Base-by-base conservation (phyloP, 1,139 yeast species). In the Lodderomyces theae region DNA sequence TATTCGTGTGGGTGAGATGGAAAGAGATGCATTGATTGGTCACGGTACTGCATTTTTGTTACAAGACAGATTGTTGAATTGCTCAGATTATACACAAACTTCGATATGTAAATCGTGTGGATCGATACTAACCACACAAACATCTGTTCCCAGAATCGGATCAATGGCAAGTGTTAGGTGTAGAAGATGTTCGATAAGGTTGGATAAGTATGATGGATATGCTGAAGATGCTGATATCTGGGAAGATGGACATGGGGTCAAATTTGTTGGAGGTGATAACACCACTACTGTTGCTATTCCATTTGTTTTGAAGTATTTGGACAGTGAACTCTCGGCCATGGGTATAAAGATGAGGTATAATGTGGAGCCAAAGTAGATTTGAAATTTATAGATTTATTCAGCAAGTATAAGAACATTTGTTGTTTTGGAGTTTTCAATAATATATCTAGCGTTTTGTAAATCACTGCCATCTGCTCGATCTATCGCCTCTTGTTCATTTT, bases 1-100 rank as follows among this genome's bases (percentile, higher is more conserved):
- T 84, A 92, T 92, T 54, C 95, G 99, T 77, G 95, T 92, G 32
- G 98, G 98, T 63, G 98, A 92, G 66, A 92, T 92, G 99, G 99
- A 92, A 71, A 86, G 98, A 72, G 99, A 92, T 74, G 98, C 98
- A 2, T 74, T 92, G 56, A 89, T 92, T 61, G 99, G 98, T 47
- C 98, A 94, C 61, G 99, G 98, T 68, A 85, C 98, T n/a, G 89
- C 98, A 1, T 92, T 80, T 80, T 71, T 92, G 57, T 72, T 92
- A 52, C 98, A 92, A 64, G 99, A 92, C 63, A 84, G 99, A 67
- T 74, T 92, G 59, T 76, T 94, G 63, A 92, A 94, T 66, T 89
- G 96, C 61, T 86, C 96, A 16, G 99, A 92, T 65, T 94, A 94
- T 69, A 80, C 97, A 1, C 96, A 89, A 60, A 81, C 96, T 0